Evolutionary conservation across 495 filamentous ascomycete species (phyloP).

Genomic region (Penicillium nucicola): DNA sequence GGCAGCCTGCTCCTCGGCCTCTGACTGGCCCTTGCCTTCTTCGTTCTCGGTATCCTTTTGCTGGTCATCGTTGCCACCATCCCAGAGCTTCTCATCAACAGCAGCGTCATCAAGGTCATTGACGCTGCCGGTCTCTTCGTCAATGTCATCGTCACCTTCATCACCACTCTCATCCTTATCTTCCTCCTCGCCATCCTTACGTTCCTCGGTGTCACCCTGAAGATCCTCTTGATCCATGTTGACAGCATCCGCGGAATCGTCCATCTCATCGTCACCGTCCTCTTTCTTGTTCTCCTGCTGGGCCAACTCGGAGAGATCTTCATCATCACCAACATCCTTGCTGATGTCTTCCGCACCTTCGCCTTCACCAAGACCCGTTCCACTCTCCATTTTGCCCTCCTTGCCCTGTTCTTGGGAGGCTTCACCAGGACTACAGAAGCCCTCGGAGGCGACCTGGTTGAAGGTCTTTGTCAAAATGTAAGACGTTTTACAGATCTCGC

Average conservation of each 20-base stretch:
- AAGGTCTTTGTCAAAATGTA: conserved; percentile 74
- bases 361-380: conserved; percentile 96
- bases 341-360: conserved; percentile 96
- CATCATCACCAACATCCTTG: conserved; percentile 90
- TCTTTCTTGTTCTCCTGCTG: conserved; percentile 67
- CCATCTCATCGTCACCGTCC: conserved; percentile 63
- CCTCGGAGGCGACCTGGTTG: conserved; percentile 69
- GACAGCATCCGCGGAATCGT: conserved; percentile 76
- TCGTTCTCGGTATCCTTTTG: conserved; percentile 83
- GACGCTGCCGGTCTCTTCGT: conserved; percentile 85
- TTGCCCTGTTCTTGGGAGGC: conserved; percentile 64
- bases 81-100: conserved; percentile 98
- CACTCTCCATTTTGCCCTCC: conserved; percentile 75
- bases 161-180: conserved; percentile 48
- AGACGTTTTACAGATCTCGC: conserved; percentile 66
- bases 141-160: conserved; percentile 65
- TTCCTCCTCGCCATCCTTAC: conserved; percentile 65
- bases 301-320: conserved; percentile 88
- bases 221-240: conserved; percentile 92
- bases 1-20: conserved; percentile 63
- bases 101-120: conserved; percentile 84
- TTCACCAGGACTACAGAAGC: conserved; percentile 87
- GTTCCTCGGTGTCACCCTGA: conserved; percentile 37
- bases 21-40: conserved; percentile 58
- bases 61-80: conserved; percentile 72